phyloP scores from a whole-genome alignment of 441 rosid species.

The Corymbia calophylla region DNA sequence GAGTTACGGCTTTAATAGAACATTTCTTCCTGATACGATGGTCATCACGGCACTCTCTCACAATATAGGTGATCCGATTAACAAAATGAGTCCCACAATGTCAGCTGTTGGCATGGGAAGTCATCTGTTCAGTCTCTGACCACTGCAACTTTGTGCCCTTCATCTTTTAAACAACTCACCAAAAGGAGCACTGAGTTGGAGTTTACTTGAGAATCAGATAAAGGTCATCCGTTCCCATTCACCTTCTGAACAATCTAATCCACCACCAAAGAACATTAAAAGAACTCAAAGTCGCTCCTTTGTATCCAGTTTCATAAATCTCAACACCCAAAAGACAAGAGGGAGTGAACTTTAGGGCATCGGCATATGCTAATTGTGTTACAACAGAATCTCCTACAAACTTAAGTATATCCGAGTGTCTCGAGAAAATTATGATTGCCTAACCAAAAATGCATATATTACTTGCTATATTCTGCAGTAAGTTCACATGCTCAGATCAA shows the following conservation, averaged over 20 bases:
- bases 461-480: neutral
- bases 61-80: neutral
- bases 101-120: neutral
- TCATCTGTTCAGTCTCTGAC: conserved; percentile 1
- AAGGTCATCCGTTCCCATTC: neutral
- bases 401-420: neutral
- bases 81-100: neutral
- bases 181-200: neutral
- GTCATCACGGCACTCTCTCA: neutral
- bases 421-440: neutral
- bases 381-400: neutral
- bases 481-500: neutral
- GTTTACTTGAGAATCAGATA: neutral
- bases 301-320: neutral
- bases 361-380: neutral
- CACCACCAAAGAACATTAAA: neutral
- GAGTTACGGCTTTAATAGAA: neutral
- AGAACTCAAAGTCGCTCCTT: neutral
- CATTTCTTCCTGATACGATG: neutral
- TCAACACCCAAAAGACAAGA: neutral
- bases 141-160: conserved; percentile 5
- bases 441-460: neutral
- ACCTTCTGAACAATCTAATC: neutral
- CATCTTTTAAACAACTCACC: neutral
- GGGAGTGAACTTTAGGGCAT: neutral